These are phyloP conservation scores for Trichoderma sp. DNA, from an alignment of 2,329 filamentous ascomycete genomes.

Conservation along the genomic window DNA sequence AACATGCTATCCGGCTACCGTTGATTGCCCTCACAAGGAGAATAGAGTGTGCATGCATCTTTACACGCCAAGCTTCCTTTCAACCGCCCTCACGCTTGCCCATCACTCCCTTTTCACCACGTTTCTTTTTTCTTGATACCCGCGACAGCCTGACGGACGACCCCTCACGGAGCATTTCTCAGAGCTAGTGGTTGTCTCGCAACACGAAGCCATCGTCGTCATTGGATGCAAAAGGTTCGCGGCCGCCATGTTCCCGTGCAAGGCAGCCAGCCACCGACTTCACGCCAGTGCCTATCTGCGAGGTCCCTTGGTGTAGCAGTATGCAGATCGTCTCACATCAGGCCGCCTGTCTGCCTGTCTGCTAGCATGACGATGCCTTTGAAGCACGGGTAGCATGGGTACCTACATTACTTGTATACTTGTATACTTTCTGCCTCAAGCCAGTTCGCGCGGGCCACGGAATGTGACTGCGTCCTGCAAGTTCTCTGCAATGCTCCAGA, in stretches of 20 bases:
- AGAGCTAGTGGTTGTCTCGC: slow-evolving; percentile 13
- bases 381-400: neutral
- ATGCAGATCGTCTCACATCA: neutral
- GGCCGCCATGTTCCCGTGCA: neutral
- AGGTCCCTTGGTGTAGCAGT: neutral
- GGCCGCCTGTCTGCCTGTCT: neutral
- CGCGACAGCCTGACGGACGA: slow-evolving; percentile 18
- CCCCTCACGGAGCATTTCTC: neutral
- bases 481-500: slow-evolving; percentile 18
- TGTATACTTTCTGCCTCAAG: neutral
- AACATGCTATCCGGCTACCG: neutral
- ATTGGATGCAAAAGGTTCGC: neutral
- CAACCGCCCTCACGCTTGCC: neutral
- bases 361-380: slow-evolving; percentile 10
- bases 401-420: neutral
- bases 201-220: slow-evolving; percentile 7
- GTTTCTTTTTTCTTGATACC: slow-evolving; percentile 19
- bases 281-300: neutral
- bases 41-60: neutral
- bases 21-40: neutral
- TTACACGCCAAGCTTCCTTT: neutral
- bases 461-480: slow-evolving; percentile 23
- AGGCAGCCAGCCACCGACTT: neutral
- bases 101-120: neutral
- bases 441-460: slow-evolving; percentile 13